Evolutionary conservation across 2,329 filamentous ascomycete species (phyloP), one percentile per base, ranked within the genome.

Genomic region (Aspergillus sp.): DNA sequence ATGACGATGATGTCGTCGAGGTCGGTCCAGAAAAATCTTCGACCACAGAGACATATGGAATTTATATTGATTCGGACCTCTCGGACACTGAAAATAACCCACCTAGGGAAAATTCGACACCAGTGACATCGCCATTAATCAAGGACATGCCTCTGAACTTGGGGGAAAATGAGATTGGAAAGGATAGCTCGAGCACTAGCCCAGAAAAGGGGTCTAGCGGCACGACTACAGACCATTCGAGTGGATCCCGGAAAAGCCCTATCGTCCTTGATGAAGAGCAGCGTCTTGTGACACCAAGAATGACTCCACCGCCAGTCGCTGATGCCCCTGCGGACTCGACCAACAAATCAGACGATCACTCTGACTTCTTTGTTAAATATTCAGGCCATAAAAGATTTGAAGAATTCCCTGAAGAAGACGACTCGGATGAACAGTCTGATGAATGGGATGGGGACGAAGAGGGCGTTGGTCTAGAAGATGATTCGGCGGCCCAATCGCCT

Each of bases 1-100:
- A 66, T 27, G 66, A 71, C 27, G 64, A 64, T 31, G 57, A 62
- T 39, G 42, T 54, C 5, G 57, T 53, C 33, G 46, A 52, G 26
- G 12, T 44, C n/a, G 29, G 26, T 27, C 30, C 30, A 10, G 39
- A 6, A 5, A 33, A 33, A 5, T n/a, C 9, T 8, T 7, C 37
- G 37, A 28, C 37, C 11, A 8, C 27, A 10, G 9, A 29, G 7
- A 30, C 37, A 10, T 9, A 8, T 38, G 35, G 53, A 33, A 42
- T 46, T 28, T 30, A 41, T 28, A 19, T 19, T 19, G 36, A 46
- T 26, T 33, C 37, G 19, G 31, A 33, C 26, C 5, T 43, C 12
- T 54, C 47, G 27, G 56, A 51, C 9, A 52, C 49, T 12, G 52
- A 56, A 9, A 49, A 53, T 43, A 47, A 40, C 19, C 52, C 48